Evolutionary conservation across 1,284 basidiomycete species (phyloP).

Genomic region (Melampsora larici-populina): DNA sequence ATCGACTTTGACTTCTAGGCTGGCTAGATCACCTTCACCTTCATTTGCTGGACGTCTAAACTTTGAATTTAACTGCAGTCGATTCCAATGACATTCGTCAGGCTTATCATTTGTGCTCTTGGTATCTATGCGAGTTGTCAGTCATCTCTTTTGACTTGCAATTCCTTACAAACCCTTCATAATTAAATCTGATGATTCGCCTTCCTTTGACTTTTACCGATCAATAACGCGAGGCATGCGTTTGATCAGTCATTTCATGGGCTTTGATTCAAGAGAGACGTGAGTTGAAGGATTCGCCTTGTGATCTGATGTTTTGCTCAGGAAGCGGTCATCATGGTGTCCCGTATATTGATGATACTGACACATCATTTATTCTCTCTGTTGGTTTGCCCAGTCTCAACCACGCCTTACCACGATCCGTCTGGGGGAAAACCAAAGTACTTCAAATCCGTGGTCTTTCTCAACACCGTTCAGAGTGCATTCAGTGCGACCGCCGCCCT

Average conservation of each 20-base stretch:
- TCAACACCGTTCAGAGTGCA: constrained; percentile 80
- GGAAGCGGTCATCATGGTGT: no score
- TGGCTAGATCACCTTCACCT: not conserved
- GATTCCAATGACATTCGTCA: constrained; percentile 23
- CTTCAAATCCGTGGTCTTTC: constrained; percentile 80
- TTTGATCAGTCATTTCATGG: constrained; percentile 28
- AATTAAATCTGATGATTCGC: not conserved
- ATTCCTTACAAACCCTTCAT: not conserved
- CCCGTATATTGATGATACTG: no score
- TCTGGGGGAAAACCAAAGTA: constrained; percentile 46
- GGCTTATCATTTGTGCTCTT: constrained; percentile 24
- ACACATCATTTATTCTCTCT: not conserved
- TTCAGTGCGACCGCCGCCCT: constrained; percentile 75
- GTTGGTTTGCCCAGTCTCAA: constrained; percentile 1
- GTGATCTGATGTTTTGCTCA: no score
- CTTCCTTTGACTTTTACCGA: no score
- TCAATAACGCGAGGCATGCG: not conserved
- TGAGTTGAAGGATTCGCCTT: not conserved
- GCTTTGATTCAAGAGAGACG: constrained; percentile 41
- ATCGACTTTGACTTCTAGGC: not conserved
- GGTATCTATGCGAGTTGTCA: constrained; percentile 39
- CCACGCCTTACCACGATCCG: constrained; percentile 39
- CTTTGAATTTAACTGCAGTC: not conserved
- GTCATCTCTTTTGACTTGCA: not conserved
- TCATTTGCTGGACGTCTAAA: no score